A percentile compares a stretch with the other conserved stretches of the same genome.
Evolutionary conservation across 2,329 filamentous ascomycete genomes (phyloP).

Genomic region (Trichoderma sp.): DNA sequence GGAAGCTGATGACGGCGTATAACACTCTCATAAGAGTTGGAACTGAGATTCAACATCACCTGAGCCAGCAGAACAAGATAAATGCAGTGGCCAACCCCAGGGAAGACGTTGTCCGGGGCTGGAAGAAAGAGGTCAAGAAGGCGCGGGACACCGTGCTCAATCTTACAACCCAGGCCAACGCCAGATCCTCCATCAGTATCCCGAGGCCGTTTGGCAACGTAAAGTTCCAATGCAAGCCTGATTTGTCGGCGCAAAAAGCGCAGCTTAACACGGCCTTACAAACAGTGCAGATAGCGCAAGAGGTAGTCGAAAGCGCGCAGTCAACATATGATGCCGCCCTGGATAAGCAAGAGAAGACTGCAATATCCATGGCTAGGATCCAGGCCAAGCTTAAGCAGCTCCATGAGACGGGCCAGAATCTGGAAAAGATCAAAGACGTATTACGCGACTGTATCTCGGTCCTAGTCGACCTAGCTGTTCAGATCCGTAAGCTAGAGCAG

Average conservation of each 20-base stretch:
- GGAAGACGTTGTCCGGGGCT: neutral
- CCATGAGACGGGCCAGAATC: neutral
- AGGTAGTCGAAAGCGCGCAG: neutral
- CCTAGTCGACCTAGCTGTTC: neutral
- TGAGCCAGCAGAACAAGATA: neutral
- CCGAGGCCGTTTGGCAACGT: neutral
- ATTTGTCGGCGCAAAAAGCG: neutral
- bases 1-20: neutral
- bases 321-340: neutral
- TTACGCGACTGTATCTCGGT: neutral
- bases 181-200: neutral
- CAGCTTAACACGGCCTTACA: neutral
- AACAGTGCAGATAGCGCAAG: neutral
- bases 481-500: neutral
- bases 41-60: neutral
- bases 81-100: neutral
- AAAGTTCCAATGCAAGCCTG: neutral
- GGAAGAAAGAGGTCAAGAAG: neutral
- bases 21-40: neutral
- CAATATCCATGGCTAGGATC: neutral
- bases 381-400: neutral
- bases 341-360: neutral
- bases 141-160: neutral
- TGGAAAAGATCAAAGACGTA: neutral
- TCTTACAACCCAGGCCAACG: neutral